Conservation (phyloP, 1,139 yeast genomes). For the Taphrina confusa region DNA sequence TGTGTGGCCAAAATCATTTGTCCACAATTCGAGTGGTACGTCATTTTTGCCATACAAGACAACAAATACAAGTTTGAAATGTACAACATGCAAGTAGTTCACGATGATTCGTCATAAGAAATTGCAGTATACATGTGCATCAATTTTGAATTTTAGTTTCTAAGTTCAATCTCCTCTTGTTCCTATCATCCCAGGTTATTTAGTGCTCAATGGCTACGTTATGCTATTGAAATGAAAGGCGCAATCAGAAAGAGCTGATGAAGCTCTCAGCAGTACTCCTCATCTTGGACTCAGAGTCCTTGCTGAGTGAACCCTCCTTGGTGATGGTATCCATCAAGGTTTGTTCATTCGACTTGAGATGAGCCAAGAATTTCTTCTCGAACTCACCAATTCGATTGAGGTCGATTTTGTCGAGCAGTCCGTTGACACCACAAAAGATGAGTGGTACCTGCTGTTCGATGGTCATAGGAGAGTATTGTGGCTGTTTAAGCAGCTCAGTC, state of each 20-base stretch:
- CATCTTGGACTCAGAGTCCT: slow-evolving; percentile 83
- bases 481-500: slow-evolving; percentile 97
- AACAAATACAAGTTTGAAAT: too few relatives aligned
- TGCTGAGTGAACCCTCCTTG: slow-evolving; percentile 85
- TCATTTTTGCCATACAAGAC: too few relatives aligned
- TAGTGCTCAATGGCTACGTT: not conserved
- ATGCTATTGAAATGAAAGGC: not conserved
- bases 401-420: slow-evolving; percentile 89
- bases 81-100: too few relatives aligned
- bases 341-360: slow-evolving; percentile 86
- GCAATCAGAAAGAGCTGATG: slow-evolving; percentile 46
- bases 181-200: not conserved
- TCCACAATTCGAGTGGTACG: too few relatives aligned
- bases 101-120: too few relatives aligned
- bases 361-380: slow-evolving; percentile 88
- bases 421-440: slow-evolving; percentile 99
- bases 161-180: not conserved
- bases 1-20: too few relatives aligned
- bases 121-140: not conserved
- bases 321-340: slow-evolving; percentile 81
- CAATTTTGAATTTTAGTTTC: not conserved
- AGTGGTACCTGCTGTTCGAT: slow-evolving; percentile 99
- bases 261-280: slow-evolving; percentile 89
- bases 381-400: slow-evolving; percentile 85
- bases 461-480: slow-evolving; percentile 93